phyloP scores from a whole-genome alignment of 495 filamentous ascomycete genomes.

The Letharia lupina region DNA sequence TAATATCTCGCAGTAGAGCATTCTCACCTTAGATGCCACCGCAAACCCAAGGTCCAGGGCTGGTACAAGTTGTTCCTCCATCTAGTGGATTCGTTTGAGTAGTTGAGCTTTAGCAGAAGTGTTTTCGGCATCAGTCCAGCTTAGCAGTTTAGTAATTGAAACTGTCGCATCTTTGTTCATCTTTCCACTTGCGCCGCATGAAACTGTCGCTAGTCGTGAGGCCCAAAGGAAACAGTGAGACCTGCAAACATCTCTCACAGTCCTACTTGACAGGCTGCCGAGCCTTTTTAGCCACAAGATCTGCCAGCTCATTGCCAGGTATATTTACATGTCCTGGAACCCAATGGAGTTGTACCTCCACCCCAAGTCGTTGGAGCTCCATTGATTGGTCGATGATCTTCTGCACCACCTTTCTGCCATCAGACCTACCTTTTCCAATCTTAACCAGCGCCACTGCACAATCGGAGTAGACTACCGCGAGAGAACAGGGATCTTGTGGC shows the following conservation, averaged over 20 bases:
- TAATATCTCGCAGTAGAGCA: no score
- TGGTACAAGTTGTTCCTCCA: no score
- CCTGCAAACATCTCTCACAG: background rate
- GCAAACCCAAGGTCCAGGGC: no score
- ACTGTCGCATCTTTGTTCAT: background rate
- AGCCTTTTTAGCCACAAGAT: constrained; percentile 15
- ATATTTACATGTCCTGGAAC: constrained; percentile 12
- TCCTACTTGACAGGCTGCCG: background rate
- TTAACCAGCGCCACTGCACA: background rate
- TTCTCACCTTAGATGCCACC: no score
- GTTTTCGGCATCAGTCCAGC: background rate
- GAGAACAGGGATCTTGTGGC: constrained; percentile 9
- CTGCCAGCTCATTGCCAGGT: constrained; percentile 18
- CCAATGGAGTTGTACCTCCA: constrained; percentile 11
- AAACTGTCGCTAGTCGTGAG: background rate
- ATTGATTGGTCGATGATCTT: constrained; percentile 9
- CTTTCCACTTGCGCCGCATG: background rate
- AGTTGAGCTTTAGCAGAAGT: background rate
- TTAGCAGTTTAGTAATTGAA: background rate
- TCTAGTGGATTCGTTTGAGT: background rate
- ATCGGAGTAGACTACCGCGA: constrained; percentile 13
- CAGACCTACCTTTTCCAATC: background rate
- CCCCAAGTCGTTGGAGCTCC: constrained; percentile 6
- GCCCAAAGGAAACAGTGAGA: background rate
- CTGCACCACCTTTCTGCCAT: background rate